Evolutionary conservation across 352 stramenopile genomes (phyloP), one percentile per base, ranked within the genome.

Genomic region (Globisporangium megalacanthum): DNA sequence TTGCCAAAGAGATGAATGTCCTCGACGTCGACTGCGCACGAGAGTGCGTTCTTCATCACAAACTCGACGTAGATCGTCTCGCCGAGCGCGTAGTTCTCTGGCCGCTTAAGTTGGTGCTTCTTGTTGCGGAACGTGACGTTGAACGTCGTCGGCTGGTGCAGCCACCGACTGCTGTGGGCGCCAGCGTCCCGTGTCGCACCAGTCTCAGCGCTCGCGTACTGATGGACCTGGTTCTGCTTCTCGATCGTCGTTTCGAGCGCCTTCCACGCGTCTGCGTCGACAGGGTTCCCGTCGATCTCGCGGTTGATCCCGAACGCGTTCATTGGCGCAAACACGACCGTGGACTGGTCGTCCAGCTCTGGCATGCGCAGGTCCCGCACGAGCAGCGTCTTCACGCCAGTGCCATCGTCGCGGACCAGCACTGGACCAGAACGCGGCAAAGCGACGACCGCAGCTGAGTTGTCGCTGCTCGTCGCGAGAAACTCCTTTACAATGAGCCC

Each of bases 61-160:
- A 94, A 92, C 54, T 94, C 84, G 7, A 94, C 84, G 51, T 92
- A 94, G 25, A 94, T 88, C 52, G 76, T 73, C 53, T 94, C 82
- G 1, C 76, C 77, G 10, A 88, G 54, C 9, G 86, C 75, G 22
- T 92, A 92, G 47, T 83, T 82, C 10, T 77, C 71, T 0, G 80
- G 76, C 31, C 77, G 66, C 19, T 66, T 58, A 6, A 63, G 47
- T 51, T 54, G 61, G 33, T 68, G 69, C 50, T 75, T 79, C 52
- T 87, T 88, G 61, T 69, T 77, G 33, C 81, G 73, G 57, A 81
- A 83, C 7, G 67, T 61, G 39, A 79, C 62, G 61, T 78, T 73
- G 59, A 83, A 87, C 20, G 75, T 49, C 41, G 81, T 68, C 0
- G 70, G 64, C 29, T 79, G 75, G 17, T 65, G 61, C 52, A 88